Conservation (phyloP, 148 eudicot genomes). For the Heliamphora exappendiculata region DNA sequence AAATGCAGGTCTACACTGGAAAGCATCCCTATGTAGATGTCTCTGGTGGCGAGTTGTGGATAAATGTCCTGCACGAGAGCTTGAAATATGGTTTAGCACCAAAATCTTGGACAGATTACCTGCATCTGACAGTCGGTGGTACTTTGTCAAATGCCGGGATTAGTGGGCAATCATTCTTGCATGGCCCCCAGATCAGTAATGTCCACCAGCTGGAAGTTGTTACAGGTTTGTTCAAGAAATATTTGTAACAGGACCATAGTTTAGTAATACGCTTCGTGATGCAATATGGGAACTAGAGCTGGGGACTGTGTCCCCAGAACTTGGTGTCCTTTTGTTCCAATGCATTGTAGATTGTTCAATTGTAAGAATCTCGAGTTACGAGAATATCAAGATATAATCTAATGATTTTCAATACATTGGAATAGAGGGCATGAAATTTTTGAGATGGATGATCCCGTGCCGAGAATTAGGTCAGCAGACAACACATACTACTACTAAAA, state of each 20-base stretch:
- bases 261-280: not conserved
- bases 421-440: too few species aligned
- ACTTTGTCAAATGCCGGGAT: slow-evolving; percentile 89
- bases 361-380: too few species aligned
- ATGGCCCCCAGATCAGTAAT: slow-evolving; percentile 91
- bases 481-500: not conserved
- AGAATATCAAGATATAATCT: too few species aligned
- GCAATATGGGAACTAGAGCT: not conserved
- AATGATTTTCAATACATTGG: too few species aligned
- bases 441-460: too few species aligned
- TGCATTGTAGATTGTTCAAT: too few species aligned
- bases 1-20: slow-evolving; percentile 33
- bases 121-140: slow-evolving; percentile 79
- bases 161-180: slow-evolving; percentile 77
- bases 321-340: too few species aligned
- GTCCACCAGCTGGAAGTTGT: slow-evolving; percentile 75
- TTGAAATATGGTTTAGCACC: slow-evolving; percentile 67
- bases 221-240: slow-evolving; percentile 54
- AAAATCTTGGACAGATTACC: slow-evolving; percentile 93
- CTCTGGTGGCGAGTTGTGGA: slow-evolving; percentile 80
- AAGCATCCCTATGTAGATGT: slow-evolving; percentile 53
- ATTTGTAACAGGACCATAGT: not conserved
- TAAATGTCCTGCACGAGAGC: slow-evolving; percentile 48
- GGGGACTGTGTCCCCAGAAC: too few species aligned
- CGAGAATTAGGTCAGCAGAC: not conserved